These are phyloP conservation scores for Phyllosticta ampelicida DNA, from an alignment of 2,329 filamentous ascomycete species.

Conservation along the genomic window DNA sequence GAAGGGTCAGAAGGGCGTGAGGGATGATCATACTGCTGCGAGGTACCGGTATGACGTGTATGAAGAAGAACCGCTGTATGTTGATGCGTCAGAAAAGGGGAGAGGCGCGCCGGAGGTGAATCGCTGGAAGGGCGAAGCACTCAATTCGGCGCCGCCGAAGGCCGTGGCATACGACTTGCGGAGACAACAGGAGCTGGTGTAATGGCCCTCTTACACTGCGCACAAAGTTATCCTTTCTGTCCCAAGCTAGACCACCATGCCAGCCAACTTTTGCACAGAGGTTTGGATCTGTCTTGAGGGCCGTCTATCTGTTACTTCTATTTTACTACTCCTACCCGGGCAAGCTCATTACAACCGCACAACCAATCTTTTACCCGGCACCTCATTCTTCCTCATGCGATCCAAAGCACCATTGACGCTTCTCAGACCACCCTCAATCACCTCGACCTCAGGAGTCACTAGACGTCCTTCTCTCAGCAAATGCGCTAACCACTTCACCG, in stretches of 20 bases:
- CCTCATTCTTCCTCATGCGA: constrained; percentile 52
- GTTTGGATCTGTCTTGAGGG: background rate
- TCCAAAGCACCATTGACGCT: constrained; percentile 59
- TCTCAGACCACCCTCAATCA: constrained; percentile 50
- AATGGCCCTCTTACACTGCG: background rate
- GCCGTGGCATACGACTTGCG: background rate
- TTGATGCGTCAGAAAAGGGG: background rate
- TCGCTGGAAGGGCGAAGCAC: background rate
- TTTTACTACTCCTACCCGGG: background rate
- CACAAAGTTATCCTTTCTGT: background rate
- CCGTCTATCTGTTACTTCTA: background rate
- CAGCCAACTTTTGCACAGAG: background rate
- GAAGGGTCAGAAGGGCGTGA: constrained; percentile 44
- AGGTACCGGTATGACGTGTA: constrained; percentile 54
- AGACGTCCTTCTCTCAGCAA: constrained; percentile 46
- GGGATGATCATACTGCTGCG: constrained; percentile 49
- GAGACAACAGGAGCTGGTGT: constrained; percentile 4
- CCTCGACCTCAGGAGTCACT: constrained; percentile 54
- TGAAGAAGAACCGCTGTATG: constrained; percentile 38
- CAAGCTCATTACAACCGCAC: constrained; percentile 32
- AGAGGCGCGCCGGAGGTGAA: background rate
- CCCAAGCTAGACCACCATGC: background rate
- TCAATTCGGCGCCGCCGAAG: background rate
- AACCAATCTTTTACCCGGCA: constrained; percentile 58
- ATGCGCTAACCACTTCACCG: constrained; percentile 57